These are phyloP conservation scores for Triticum monococcum DNA, from an alignment of 176 grass and related monocot genomes.

Conservation along the genomic window DNA sequence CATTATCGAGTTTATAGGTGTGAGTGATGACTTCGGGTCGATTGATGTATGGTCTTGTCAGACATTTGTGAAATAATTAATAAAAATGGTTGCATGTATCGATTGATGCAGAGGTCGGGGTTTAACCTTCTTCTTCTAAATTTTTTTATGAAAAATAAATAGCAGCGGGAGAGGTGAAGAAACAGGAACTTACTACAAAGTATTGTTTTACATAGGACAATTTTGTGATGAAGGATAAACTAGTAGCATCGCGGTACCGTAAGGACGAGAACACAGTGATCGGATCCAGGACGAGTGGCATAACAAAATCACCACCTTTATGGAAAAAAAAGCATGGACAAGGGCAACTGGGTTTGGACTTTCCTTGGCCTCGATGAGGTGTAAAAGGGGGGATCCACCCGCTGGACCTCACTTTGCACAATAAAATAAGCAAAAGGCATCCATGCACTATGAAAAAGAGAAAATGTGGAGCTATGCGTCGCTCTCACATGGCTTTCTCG, in stretches of 20 bases:
- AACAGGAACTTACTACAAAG: neutral
- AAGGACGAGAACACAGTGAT: conserved; percentile 24
- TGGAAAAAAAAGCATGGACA: conserved; percentile 53
- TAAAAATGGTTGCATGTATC: too few species aligned
- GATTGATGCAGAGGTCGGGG: too few species aligned
- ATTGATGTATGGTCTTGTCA: too few species aligned
- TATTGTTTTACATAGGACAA: neutral
- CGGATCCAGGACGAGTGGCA: conserved; percentile 16
- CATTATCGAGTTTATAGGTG: too few species aligned
- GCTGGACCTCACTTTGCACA: conserved; percentile 17
- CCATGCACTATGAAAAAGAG: conserved; percentile 29
- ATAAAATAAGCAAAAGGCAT: conserved; percentile 37
- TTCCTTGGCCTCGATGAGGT: conserved; percentile 38
- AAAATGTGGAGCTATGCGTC: conserved; percentile 20
- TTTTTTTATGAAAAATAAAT: neutral
- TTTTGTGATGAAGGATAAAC: neutral
- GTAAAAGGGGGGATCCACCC: conserved; percentile 37
- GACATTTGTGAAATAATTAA: too few species aligned
- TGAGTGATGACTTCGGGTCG: too few species aligned
- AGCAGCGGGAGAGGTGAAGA: neutral
- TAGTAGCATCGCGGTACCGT: neutral
- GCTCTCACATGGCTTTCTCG: neutral
- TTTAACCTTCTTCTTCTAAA: too few species aligned
- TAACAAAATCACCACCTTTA: conserved; percentile 26
- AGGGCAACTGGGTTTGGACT: conserved; percentile 32